These are phyloP conservation scores for Trichoderma brevicompactum DNA, from an alignment of 2,329 filamentous ascomycete genomes.

Conservation along the genomic window DNA sequence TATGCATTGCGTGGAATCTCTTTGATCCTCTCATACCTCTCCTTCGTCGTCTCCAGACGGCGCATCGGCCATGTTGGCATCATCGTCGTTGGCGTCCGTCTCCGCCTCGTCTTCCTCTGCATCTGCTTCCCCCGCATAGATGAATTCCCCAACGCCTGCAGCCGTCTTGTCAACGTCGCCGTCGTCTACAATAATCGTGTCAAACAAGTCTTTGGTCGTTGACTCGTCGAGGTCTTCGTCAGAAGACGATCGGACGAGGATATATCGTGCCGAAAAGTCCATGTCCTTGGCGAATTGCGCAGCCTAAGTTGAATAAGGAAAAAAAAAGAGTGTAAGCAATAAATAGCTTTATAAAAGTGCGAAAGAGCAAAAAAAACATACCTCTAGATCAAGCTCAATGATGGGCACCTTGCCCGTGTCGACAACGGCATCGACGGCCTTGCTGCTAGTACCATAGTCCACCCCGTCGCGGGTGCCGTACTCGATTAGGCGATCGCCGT, in stretches of 20 bases:
- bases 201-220: constrained; percentile 38
- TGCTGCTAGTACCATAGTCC: constrained; percentile 61
- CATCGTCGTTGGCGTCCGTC: constrained; percentile 24
- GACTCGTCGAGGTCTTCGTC: constrained; percentile 36
- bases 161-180: constrained; percentile 36
- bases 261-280: constrained; percentile 58
- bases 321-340: constrained; percentile 6
- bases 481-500: constrained; percentile 64
- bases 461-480: constrained; percentile 55
- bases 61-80: constrained; percentile 31
- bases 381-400: constrained; percentile 57
- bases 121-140: constrained; percentile 33
- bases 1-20: neutral
- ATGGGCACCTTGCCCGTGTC: constrained; percentile 64
- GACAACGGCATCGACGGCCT: constrained; percentile 55
- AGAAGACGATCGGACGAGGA: constrained; percentile 55
- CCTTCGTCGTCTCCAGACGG: constrained; percentile 13
- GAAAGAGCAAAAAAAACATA: constrained; percentile 44
- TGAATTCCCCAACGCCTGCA: constrained; percentile 34
- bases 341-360: neutral
- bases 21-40: neutral
- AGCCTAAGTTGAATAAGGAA: constrained; percentile 47
- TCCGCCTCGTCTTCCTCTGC: constrained; percentile 22
- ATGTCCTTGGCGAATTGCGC: constrained; percentile 62
- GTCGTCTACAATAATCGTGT: constrained; percentile 37